A percentile compares a stretch with the other conserved stretches of the same genome.
Evolutionary conservation across 306 rosid genomes (phyloP).

Genomic region (Coriaria nepalensis): DNA sequence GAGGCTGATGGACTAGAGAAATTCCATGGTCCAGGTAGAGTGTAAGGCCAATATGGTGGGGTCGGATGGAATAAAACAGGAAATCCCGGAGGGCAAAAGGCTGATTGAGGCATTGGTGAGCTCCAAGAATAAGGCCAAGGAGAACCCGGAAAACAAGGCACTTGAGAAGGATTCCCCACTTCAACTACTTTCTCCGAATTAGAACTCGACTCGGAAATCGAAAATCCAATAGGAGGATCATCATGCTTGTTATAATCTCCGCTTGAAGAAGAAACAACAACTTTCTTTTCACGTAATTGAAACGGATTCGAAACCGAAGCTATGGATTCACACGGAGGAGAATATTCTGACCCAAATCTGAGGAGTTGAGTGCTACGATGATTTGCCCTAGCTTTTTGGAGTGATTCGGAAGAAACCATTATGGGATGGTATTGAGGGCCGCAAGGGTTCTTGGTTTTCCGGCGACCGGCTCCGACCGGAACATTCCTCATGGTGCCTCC

Average conservation of each 20-base stretch:
- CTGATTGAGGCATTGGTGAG: slow-evolving; percentile 35
- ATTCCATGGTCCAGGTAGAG: slow-evolving; percentile 43
- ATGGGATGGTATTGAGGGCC: slow-evolving; percentile 34
- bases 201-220: slow-evolving; percentile 40
- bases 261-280: slow-evolving; percentile 17
- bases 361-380: slow-evolving; percentile 35
- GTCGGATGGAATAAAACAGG: slow-evolving; percentile 45
- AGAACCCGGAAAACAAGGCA: slow-evolving; percentile 32
- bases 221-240: slow-evolving; percentile 20
- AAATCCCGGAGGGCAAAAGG: slow-evolving; percentile 37
- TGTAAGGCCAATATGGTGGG: slow-evolving; percentile 49
- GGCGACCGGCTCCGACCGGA: slow-evolving; percentile 80
- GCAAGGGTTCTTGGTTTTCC: slow-evolving; percentile 55
- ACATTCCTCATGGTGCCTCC: slow-evolving; percentile 84
- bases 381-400: slow-evolving; percentile 25
- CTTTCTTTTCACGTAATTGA: slow-evolving; percentile 23
- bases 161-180: slow-evolving; percentile 31
- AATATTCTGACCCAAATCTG: slow-evolving; percentile 49
- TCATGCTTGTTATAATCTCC: slow-evolving; percentile 7
- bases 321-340: slow-evolving; percentile 27
- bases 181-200: slow-evolving; percentile 25
- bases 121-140: slow-evolving; percentile 50
- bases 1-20: slow-evolving; percentile 24
- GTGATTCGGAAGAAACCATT: slow-evolving; percentile 24
- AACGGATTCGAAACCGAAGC: slow-evolving; percentile 1